A percentile compares a stretch with the other conserved stretches of the same genome.
These are phyloP conservation scores for Litsea cubeba DNA, from an alignment of 164 flowering plant genomes.

Conservation along the genomic window DNA sequence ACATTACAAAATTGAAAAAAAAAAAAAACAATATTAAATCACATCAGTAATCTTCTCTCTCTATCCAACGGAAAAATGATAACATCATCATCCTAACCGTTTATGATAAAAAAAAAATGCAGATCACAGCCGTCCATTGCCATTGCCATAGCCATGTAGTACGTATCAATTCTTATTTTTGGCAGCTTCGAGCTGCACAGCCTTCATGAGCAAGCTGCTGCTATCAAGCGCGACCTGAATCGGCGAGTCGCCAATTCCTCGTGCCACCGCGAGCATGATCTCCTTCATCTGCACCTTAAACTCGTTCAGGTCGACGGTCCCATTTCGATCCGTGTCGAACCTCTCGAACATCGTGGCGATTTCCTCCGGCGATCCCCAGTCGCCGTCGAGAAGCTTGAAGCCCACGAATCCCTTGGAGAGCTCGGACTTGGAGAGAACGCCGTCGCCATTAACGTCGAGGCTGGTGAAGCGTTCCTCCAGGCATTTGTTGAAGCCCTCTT, in stretches of 20 bases:
- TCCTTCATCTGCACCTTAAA: constrained; percentile 40
- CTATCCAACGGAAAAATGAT: no score
- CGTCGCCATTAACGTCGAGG: constrained; percentile 45
- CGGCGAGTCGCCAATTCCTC: constrained; percentile 45
- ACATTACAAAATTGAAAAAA: no score
- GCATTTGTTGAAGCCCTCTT: constrained; percentile 28
- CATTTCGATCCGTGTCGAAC: constrained; percentile 41
- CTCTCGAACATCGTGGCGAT: constrained; percentile 23
- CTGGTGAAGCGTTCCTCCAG: constrained; percentile 30
- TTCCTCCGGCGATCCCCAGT: constrained; percentile 32
- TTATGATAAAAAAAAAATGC: no score
- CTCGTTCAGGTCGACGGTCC: constrained; percentile 32
- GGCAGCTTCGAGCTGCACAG: constrained; percentile 34
- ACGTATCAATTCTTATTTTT: background rate
- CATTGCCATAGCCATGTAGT: background rate
- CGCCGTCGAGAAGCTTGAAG: constrained; percentile 19
- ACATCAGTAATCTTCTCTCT: no score
- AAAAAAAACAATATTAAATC: no score
- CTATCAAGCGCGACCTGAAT: constrained; percentile 35
- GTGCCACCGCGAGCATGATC: constrained; percentile 48
- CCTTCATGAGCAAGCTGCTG: constrained; percentile 50
- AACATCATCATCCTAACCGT: no score
- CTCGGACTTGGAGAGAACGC: constrained; percentile 37
- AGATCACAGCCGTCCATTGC: no score
- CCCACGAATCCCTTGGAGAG: constrained; percentile 25